Evolutionary conservation across 306 rosid genomes (phyloP).

Genomic region (Pyrus betulifolia): DNA sequence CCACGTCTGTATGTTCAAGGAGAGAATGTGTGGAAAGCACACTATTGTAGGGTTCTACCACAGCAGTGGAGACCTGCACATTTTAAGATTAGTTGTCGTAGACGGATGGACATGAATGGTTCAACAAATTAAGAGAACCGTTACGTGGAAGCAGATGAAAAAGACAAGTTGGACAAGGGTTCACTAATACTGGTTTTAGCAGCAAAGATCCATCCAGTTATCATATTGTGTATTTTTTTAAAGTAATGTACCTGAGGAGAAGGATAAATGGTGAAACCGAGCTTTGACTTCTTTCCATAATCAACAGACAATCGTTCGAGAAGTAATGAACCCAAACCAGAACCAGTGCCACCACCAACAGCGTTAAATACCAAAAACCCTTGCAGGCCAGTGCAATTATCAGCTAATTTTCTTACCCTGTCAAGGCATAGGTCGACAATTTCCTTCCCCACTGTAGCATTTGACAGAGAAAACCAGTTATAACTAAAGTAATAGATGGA

Average conservation of each 20-base stretch:
- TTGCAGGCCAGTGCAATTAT: slow-evolving; percentile 72
- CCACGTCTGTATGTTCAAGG: slow-evolving; percentile 68
- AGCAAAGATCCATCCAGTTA: not conserved
- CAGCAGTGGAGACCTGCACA: slow-evolving; percentile 71
- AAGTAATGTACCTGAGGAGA: slow-evolving; percentile 59
- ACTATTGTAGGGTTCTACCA: slow-evolving; percentile 79
- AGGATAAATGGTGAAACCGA: slow-evolving; percentile 67
- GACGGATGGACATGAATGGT: not conserved
- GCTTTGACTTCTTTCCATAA: slow-evolving; percentile 68
- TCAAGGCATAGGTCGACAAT: slow-evolving; percentile 60
- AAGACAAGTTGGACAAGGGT: not conserved
- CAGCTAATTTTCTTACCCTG: slow-evolving; percentile 57
- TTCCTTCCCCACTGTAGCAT: slow-evolving; percentile 58
- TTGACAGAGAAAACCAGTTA: slow-evolving; percentile 15
- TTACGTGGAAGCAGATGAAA: not conserved
- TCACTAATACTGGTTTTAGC: not conserved
- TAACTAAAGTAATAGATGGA: not conserved
- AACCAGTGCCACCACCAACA: slow-evolving; percentile 83
- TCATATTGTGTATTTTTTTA: not conserved
- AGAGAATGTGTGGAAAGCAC: slow-evolving; percentile 64
- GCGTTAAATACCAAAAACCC: slow-evolving; percentile 72
- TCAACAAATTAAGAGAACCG: not conserved
- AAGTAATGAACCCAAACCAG: slow-evolving; percentile 70
- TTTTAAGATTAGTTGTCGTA: not conserved
- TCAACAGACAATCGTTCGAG: slow-evolving; percentile 62